Evolutionary conservation across 441 rosid species (phyloP).

Genomic region (Gossypium trilobum): DNA sequence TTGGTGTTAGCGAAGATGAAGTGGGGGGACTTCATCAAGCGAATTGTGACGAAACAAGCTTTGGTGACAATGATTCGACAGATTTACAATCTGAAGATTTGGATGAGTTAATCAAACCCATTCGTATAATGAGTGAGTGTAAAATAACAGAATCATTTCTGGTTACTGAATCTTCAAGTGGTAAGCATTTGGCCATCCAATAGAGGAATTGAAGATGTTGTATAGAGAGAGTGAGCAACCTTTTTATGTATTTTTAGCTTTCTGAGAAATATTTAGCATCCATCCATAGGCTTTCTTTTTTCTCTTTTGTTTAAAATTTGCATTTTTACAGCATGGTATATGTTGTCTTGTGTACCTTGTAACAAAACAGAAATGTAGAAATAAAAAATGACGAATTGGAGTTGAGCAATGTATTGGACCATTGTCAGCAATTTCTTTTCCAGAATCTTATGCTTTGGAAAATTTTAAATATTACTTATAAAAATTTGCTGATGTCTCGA

Average conservation of each 20-base stretch:
- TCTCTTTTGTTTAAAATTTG: not conserved
- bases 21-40: constrained; percentile 20
- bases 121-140: constrained; percentile 46
- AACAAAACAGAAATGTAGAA: not conserved
- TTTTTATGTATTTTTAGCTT: not conserved
- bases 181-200: not conserved
- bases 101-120: constrained; percentile 50
- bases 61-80: constrained; percentile 25
- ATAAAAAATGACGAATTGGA: not conserved
- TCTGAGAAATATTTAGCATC: not conserved
- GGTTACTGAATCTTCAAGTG: not conserved
- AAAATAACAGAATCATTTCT: not conserved
- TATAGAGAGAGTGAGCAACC: not conserved
- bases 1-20: constrained; percentile 44
- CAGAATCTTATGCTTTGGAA: too few relatives aligned
- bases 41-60: constrained; percentile 22
- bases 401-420: not conserved
- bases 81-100: constrained; percentile 31
- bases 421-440: too few relatives aligned
- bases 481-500: too few relatives aligned
- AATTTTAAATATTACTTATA: too few relatives aligned
- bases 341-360: not conserved
- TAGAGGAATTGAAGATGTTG: not conserved
- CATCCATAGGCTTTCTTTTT: not conserved
- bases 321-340: not conserved